Base-by-base conservation (phyloP, 2,329 filamentous ascomycete genomes). In the Botryosphaeria dothidea region DNA sequence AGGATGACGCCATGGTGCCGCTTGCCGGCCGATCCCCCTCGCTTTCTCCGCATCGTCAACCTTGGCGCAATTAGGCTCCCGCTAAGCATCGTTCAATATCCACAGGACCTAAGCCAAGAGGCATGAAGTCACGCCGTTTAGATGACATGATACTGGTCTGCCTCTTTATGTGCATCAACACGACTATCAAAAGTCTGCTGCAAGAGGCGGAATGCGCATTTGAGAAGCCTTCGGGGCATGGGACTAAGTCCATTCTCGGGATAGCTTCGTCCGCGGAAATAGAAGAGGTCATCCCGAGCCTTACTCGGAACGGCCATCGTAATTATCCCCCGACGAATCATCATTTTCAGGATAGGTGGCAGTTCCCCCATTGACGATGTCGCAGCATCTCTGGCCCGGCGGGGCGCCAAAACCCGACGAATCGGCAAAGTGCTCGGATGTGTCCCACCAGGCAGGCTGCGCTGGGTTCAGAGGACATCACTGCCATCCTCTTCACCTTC, bases 1-100 rank as follows among this genome's bases (percentile, higher is more conserved):
- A 52, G n/a, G 6, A 63, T 63, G 60, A 63, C 60, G 60, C 48
- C 60, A 63, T 63, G 60, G 21, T 43, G 48, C 19, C 60, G 45
- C 31, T 25, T 61, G 11, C 43, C 34, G 58, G 58, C 38, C 49
- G 60, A 63, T 63, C 60, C 48, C 60, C 60, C 46, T 63, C 60
- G 60, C 60, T 15, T 63, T 27, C 60, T 58, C 54, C 54, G 54
- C 54, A 58, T 45, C 38, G 54, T 58, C 36, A 45, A 4, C 11
- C 36, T 45, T 58, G 36, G 54, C 36, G 23, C 8, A 9, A n/a
- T n/a, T 41, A 58, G 43, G 54, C 54, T 58, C 38, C 54, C 38
- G 21, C 36, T 17, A 58, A 56, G 38, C 23, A n/a, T 45, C 23
- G 6, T 56, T 21, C n/a, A 34, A 21, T 21, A 8, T 19, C 4